phyloP scores from a whole-genome alignment of 2,329 filamentous ascomycete genomes.

The Sclerotinia sclerotiorum region DNA sequence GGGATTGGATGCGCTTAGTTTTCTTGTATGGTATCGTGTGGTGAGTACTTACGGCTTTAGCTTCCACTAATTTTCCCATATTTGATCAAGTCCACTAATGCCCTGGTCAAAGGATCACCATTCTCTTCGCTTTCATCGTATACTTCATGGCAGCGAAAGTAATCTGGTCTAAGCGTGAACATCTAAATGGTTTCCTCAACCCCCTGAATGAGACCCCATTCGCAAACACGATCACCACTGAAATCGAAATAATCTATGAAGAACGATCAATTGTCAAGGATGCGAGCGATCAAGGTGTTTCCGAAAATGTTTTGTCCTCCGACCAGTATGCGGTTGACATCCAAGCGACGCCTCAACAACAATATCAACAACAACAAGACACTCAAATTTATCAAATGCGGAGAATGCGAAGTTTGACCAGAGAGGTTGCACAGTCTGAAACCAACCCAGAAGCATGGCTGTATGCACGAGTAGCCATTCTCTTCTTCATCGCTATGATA shows the following conservation, averaged over 20 bases:
- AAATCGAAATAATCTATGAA: conserved; percentile 51
- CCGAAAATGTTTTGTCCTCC: conserved; percentile 20
- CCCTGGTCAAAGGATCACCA: conserved; percentile 46
- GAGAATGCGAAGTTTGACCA: conserved; percentile 19
- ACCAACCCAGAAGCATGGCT: conserved; percentile 56
- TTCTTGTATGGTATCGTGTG: conserved; percentile 72
- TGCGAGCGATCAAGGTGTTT: conserved; percentile 26
- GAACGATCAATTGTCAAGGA: conserved; percentile 25
- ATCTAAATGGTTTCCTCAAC: conserved; percentile 55
- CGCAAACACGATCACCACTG: conserved; percentile 23
- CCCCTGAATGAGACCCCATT: conserved; percentile 50
- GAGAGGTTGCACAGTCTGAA: conserved; percentile 11
- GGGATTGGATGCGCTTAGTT: conserved; percentile 69
- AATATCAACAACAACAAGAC: conserved; percentile 1
- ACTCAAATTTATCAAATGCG: conserved; percentile 6
- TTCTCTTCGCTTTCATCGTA: conserved; percentile 60
- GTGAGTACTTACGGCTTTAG: conserved; percentile 36
- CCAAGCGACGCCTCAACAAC: conserved; percentile 26
- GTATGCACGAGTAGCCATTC: conserved; percentile 65
- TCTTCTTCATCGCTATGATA: conserved; percentile 68
- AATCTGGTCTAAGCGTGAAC: conserved; percentile 62
- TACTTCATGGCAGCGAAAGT: conserved; percentile 63
- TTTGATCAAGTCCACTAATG: conserved; percentile 28
- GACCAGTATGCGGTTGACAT: conserved; percentile 8
- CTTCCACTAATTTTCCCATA: conserved; percentile 23